Evolutionary conservation across 2,329 filamentous ascomycete species (phyloP), one percentile per base, ranked within the genome.

Genomic region (Pseudocercospora fijiensis): DNA sequence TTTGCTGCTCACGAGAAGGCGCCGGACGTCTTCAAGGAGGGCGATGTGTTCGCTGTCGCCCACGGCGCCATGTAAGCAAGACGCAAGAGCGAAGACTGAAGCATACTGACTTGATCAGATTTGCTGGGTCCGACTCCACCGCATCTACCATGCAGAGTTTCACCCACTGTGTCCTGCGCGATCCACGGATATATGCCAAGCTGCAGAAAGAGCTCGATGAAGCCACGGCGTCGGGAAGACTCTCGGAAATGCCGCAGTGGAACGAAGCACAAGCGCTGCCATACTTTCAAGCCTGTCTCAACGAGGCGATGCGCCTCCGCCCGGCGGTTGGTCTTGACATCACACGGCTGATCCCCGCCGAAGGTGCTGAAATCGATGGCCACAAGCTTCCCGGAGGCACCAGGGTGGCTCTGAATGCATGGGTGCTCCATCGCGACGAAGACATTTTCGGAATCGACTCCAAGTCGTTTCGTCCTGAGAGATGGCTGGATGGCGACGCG

Each of bases 101-200:
- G 37, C 5, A 11, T 55, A 53, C 57, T 63, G 45, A 67, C 24
- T 16, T 20, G 10, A 20, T 7, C 63, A 69, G 65, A 49, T 71
- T 86, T 70, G 84, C 85, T 16, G 85, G 85, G 26, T 86, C 85
- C 20, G 85, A 87, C 74, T 86, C 85, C 0, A 86, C 85, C 0
- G 85, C 85, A 10, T 84, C 82, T 7, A 84, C 83, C 0, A 85
- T 85, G 83, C 82, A 85, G 67, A 84, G 82, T 61, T 83, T 85
- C 72, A 84, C 83, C 76, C 82, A 80, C 76, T 79, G 80, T 47
- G 76, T 82, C 0, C 76, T 85, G 9, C 78, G 81, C 41, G 78
- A 80, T 22, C 75, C 76, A 1, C 72, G 68, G 0, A 77, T 84
- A 10, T 81, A 84, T 65, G 49, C 72, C 18, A 84, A 85, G 70